These are phyloP conservation scores for Agarophyton chilense DNA, from an alignment of 23 red algal species.

Conservation along the genomic window DNA sequence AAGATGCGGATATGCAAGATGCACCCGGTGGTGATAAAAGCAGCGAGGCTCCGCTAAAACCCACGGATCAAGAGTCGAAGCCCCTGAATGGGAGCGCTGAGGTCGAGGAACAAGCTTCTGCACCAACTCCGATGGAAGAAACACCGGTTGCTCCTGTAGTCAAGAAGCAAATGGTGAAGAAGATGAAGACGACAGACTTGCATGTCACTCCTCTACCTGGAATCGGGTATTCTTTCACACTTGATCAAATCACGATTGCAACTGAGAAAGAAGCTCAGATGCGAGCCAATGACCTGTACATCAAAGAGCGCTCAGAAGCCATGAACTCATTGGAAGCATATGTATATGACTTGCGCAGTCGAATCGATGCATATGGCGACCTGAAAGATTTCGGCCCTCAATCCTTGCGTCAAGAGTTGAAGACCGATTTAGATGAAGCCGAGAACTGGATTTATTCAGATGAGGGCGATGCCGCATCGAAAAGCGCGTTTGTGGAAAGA, in stretches of 20 bases:
- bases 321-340: slow-evolving; percentile 97
- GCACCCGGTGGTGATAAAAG: neutral
- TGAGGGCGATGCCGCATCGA: slow-evolving; percentile 78
- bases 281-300: slow-evolving; percentile 91
- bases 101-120: neutral
- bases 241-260: slow-evolving; percentile 20
- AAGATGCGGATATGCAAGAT: neutral
- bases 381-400: slow-evolving; percentile 73
- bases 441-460: slow-evolving; percentile 99
- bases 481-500: slow-evolving; percentile 78
- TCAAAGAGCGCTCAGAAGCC: slow-evolving; percentile 86
- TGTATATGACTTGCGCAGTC: slow-evolving; percentile 94
- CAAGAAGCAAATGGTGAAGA: slow-evolving; percentile 68
- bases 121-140: slow-evolving; percentile 21
- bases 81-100: neutral
- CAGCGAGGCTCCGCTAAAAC: neutral
- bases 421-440: slow-evolving; percentile 65
- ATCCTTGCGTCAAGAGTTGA: slow-evolving; percentile 48
- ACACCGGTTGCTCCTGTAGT: slow-evolving; percentile 28
- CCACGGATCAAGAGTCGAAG: neutral
- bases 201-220: slow-evolving; percentile 14
- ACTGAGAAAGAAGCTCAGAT: slow-evolving; percentile 87
- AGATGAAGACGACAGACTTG: slow-evolving; percentile 69
- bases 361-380: slow-evolving; percentile 70
- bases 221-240: slow-evolving; percentile 18